phyloP scores from a whole-genome alignment of 148 eudicot species.

The Vaccinium vitisidaea region DNA sequence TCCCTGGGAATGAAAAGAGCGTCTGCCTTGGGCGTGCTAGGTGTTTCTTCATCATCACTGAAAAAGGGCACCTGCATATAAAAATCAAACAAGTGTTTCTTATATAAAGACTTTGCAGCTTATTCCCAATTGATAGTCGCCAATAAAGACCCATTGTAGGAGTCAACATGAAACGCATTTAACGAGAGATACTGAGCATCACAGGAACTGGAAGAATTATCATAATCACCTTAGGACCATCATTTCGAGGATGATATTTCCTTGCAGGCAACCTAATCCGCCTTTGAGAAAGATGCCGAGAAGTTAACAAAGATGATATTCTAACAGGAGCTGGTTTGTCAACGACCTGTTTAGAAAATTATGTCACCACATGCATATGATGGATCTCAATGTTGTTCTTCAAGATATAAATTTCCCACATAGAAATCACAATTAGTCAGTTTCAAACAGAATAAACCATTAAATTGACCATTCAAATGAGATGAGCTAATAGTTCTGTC shows the following conservation, averaged over 20 bases:
- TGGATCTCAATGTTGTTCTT: slow-evolving; percentile 7
- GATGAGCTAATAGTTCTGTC: slow-evolving; percentile 5
- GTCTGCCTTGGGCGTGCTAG: slow-evolving; percentile 87
- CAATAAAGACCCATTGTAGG: not conserved
- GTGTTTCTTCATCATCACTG: slow-evolving; percentile 75
- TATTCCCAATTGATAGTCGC: not conserved
- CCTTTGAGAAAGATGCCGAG: slow-evolving; percentile 92
- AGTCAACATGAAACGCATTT: slow-evolving; percentile 1
- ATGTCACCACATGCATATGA: slow-evolving; percentile 14
- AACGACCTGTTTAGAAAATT: slow-evolving; percentile 57
- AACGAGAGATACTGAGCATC: not conserved
- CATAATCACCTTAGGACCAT: slow-evolving; percentile 65
- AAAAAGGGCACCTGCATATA: slow-evolving; percentile 72
- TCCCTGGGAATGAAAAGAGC: slow-evolving; percentile 91
- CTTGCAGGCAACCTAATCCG: slow-evolving; percentile 86
- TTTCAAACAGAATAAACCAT: not conserved
- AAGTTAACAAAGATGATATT: slow-evolving; percentile 81
- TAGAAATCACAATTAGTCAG: not conserved
- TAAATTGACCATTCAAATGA: not conserved
- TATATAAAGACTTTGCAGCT: not conserved
- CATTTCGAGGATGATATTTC: slow-evolving; percentile 76
- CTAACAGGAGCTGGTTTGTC: slow-evolving; percentile 87
- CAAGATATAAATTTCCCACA: not conserved
- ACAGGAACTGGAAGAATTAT: slow-evolving; percentile 2
- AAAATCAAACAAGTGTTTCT: slow-evolving; percentile 5